Conservation (phyloP, 441 rosid species). For the Syzygium syzygioides region DNA sequence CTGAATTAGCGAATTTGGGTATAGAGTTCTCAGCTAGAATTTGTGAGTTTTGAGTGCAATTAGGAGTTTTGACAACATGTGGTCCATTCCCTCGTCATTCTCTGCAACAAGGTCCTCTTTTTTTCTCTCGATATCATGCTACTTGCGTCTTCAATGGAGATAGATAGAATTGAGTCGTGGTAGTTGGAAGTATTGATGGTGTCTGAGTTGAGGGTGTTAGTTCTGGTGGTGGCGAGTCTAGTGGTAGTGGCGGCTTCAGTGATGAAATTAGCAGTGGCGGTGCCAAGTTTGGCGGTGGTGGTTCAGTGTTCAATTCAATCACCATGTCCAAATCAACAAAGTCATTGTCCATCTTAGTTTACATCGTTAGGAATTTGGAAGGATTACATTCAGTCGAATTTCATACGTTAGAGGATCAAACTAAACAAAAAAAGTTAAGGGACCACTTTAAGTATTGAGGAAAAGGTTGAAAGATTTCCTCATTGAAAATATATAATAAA, state of each 20-base stretch:
- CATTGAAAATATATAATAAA: background rate
- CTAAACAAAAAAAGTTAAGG: background rate
- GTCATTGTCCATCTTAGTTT: background rate
- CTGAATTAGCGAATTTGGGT: background rate
- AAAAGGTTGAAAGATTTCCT: background rate
- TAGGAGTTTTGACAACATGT: background rate
- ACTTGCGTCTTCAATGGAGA: background rate
- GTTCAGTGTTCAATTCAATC: background rate
- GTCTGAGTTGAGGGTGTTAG: background rate
- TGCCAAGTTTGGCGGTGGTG: background rate
- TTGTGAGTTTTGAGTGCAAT: background rate
- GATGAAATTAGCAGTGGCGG: background rate
- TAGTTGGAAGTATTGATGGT: background rate
- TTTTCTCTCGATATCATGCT: background rate
- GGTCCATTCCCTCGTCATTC: background rate
- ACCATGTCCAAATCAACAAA: background rate
- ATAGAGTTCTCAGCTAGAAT: background rate
- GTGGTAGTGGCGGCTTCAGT: background rate
- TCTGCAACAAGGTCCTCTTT: background rate
- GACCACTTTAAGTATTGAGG: background rate
- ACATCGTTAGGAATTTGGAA: background rate
- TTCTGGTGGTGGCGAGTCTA: background rate
- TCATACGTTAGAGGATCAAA: background rate
- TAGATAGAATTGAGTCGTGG: background rate
- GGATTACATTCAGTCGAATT: background rate